Evolutionary conservation across 768 basidiomycete genomes (phyloP), one percentile per base, ranked within the genome.

Genomic region (Amanita rubescens): DNA sequence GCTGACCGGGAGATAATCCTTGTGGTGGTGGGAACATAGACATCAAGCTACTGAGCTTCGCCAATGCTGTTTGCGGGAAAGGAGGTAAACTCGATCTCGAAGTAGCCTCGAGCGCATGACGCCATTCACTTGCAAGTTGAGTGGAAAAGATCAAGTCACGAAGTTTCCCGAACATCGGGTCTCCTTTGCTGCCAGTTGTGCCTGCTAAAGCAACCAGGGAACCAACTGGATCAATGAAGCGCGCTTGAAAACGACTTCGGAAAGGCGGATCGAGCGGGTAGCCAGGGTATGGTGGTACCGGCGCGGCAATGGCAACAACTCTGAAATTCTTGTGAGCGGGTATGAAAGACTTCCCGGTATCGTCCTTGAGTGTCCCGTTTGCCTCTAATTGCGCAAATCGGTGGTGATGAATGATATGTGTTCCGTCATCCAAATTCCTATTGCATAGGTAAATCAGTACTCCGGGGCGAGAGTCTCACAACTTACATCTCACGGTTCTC

Each of bases 401-500:
- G 53, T 81, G 77, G 0, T 81, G 77, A 56, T 84, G 83, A 19
- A 86, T 75, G 41, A 86, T 84, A 58, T 85, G 82, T 1, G 82
- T 82, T 32, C 83, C 83, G 54, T 86, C 83, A 57, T 84, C 84
- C 25, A 86, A 65, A 56, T 86, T 84, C 75, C 81, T 83, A 54
- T 24, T 17, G 42, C 19, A 19, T 1, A 50, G 2, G n/a, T 51
- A n/a, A n/a, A n/a, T n/a, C n/a, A n/a, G n/a, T n/a, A n/a, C n/a
- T n/a, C n/a, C n/a, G n/a, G n/a, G n/a, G n/a, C n/a, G n/a, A n/a
- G n/a, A n/a, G 7, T 8, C 10, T 34, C 9, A 10, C 12, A n/a
- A 51, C 69, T 43, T 59, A 81, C 81, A 86, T 82, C 68, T 86
- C 84, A n/a, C 84, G 69, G 62, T 84, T 85, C 66, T 86, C 84